Evolutionary conservation across 306 rosid genomes (phyloP), one percentile per base, ranked within the genome.

Genomic region (Parietaria judaica): DNA sequence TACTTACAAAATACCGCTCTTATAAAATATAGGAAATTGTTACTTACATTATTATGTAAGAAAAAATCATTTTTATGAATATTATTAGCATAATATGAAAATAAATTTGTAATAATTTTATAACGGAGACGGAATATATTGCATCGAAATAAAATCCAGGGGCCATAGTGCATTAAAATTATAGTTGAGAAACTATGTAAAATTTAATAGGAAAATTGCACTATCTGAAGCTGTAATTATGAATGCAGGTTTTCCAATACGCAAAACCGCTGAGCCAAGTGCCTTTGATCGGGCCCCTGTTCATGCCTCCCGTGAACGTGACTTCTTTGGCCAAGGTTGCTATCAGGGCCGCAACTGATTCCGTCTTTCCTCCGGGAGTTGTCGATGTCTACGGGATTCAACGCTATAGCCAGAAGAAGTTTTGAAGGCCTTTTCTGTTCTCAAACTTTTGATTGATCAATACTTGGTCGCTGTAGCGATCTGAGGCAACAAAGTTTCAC

Each of bases 361-460:
- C 96, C 0, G 96, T 92, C 65, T 92, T 92, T 61, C 98, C 98
- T 34, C 98, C 98, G 0, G 96, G 96, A 65, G 76, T 92, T 71
- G 38, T 92, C 16, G 98, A 92, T 56, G 73, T 86, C 51, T 63
- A 80, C 6, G 95, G 96, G 54, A 86, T 92, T 39, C 95, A 82
- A 69, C 89, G 95, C 12, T 86, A 92, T 58, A 80, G 77, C 76
- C 86, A 84, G 57, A 74, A 68, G 6, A 92, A 86, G 71, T 74
- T 13, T 77, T 15, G 76, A 71, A 49, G 10, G 14, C 61, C 81
- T 38, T 11, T 37, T 31, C 6, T 14, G 11, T 43, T 71, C 14
- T 36, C 11, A 43, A 53, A 50, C 31, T 48, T 69, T 74, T 56
- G 34, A 54, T 54, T 61, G 39, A 1, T 7, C 45, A 14, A 13